Base-by-base conservation (phyloP, 2,329 filamentous ascomycete genomes). In the Apiospora koreana region DNA sequence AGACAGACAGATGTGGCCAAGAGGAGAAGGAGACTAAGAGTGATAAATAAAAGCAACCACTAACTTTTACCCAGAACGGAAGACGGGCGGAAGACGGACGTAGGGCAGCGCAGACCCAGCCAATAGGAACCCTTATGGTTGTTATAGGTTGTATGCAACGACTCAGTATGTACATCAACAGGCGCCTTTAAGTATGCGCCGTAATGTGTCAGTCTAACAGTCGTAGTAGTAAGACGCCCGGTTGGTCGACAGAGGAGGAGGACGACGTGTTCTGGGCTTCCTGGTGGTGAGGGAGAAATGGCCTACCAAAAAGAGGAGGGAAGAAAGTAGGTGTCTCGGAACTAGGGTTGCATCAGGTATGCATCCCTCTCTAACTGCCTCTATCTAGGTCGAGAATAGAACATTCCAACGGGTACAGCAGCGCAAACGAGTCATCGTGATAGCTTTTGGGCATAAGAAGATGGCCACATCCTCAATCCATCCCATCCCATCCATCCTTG, bases 261-360 rank as follows among this genome's bases (percentile, higher is more conserved):
- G 50, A 35, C 50, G 50, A 58, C 50, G 50, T 58, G 50, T 58
- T 35, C 50, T 9, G 18, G 50, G 25, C 31, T 31, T 58, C 50
- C 28, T 58, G 50, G 50, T 58, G 25, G 16, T 31, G 50, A 31
- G 50, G 10, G 10, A 35, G 28, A 54, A 8, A 21, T 8, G 23
- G 50, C 50, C 50, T 10, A 28, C 50, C 50, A 58, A 16, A 58
- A 28, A 18, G 50, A 14, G 35, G 2, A 58, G 50, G 25, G 50
- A 16, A 16, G 2, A 25, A 48, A 48, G n/a, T 21, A 54, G 1
- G 25, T 58, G 54, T 62, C 54, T 62, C 54, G 54, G 54, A 38
- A 62, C 54, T 62, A n/a, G 31, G 54, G 54, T 62, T 62, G 54
- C 54, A 62, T 62, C 21, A 62, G 54, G 54, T 62, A 62, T 62